phyloP scores from a whole-genome alignment of 2,329 filamentous ascomycete species.

The Onygenales sp. region DNA sequence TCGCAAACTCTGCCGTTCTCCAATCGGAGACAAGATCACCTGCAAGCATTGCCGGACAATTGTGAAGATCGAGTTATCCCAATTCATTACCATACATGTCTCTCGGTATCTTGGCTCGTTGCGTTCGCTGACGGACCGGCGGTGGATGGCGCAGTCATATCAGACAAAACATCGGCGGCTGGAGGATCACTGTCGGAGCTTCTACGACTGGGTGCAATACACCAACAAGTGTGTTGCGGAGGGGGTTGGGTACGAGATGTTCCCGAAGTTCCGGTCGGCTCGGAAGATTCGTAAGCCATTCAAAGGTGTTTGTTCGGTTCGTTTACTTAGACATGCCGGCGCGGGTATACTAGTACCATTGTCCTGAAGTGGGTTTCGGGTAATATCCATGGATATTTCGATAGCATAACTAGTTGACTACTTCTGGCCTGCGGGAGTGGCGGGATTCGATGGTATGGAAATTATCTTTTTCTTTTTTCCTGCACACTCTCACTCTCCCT shows the following conservation, averaged over 20 bases:
- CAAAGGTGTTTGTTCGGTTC: neutral
- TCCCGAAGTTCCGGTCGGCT: neutral
- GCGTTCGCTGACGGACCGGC: neutral
- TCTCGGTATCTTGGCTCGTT: neutral
- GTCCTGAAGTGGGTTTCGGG: no score
- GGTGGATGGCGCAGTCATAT: constrained; percentile 3
- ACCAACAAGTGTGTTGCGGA: neutral
- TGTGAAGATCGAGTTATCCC: neutral
- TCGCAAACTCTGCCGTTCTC: neutral
- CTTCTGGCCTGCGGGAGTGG: no score
- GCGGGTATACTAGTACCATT: no score
- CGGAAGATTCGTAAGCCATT: neutral
- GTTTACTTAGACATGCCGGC: no score
- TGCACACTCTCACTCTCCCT: no score
- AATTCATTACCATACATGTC: neutral
- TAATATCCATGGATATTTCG: no score
- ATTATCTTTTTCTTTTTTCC: no score
- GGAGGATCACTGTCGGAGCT: neutral
- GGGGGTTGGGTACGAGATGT: neutral
- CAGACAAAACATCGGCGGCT: neutral
- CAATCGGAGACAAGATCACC: neutral
- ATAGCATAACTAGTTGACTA: no score
- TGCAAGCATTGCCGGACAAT: neutral
- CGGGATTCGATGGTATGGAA: no score
- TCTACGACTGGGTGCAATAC: neutral